Evolutionary conservation across 2,329 filamentous ascomycete species (phyloP).

Genomic region (Neoascochyta sp.): DNA sequence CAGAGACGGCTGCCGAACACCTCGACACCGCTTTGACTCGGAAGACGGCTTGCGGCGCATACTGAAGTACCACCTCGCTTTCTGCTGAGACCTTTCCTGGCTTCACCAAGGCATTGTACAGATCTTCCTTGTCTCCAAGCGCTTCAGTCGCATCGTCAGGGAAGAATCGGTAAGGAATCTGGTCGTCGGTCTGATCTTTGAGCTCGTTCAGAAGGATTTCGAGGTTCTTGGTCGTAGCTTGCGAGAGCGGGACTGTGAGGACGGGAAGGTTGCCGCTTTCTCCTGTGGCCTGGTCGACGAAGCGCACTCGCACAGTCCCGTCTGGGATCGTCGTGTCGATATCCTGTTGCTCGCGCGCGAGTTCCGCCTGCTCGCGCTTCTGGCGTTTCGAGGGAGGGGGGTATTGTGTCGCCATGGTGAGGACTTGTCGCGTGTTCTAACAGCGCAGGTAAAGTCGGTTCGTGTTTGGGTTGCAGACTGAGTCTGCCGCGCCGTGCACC

Average conservation of each 20-base stretch:
- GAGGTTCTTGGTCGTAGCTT: conserved; percentile 85
- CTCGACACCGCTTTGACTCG: conserved; percentile 87
- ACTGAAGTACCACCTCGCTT: conserved; percentile 60
- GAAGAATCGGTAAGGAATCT: conserved; percentile 65
- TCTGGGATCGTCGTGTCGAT: conserved; percentile 61
- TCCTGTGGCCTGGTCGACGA: conserved; percentile 74
- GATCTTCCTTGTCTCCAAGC: conserved; percentile 45
- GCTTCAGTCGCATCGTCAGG: conserved; percentile 46
- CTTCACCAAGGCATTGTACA: conserved; percentile 41
- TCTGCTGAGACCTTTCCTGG: conserved; percentile 52
- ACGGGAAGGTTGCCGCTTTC: conserved; percentile 66
- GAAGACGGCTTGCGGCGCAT: conserved; percentile 85
- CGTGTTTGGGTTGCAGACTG: neutral
- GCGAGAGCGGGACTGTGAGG: conserved; percentile 69
- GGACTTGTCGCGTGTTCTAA: neutral
- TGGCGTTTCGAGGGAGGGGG: conserved; percentile 89
- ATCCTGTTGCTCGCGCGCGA: conserved; percentile 71
- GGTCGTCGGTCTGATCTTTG: conserved; percentile 62
- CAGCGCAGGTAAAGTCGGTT: no score
- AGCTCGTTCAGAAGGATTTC: conserved; percentile 83
- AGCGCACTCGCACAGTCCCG: conserved; percentile 80
- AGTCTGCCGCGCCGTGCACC: no score
- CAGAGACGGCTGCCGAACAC: conserved; percentile 82
- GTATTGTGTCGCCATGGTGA: conserved; percentile 69
- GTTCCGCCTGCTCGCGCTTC: conserved; percentile 69